These are phyloP conservation scores for Sarocladium kiliense DNA, from an alignment of 2,329 filamentous ascomycete genomes.

Conservation along the genomic window DNA sequence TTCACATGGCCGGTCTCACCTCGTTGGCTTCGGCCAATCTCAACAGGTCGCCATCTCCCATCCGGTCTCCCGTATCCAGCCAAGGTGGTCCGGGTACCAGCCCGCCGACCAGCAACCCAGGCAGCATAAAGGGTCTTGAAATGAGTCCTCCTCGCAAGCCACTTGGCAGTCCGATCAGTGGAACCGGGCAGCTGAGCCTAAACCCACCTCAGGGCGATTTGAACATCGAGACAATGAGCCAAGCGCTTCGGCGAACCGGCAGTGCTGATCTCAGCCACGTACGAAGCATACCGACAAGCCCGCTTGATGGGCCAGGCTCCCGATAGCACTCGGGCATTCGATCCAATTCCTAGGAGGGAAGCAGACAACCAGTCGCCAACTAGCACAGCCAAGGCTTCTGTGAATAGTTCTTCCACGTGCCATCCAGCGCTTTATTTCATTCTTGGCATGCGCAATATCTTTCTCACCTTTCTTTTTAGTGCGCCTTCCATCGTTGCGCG, in stretches of 20 bases:
- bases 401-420: background rate
- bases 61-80: constrained; percentile 73
- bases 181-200: constrained; percentile 40
- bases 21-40: constrained; percentile 46
- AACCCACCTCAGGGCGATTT: constrained; percentile 52
- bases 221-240: constrained; percentile 89
- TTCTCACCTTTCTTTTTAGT: background rate
- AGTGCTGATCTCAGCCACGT: constrained; percentile 68
- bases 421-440: background rate
- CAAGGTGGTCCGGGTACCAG: constrained; percentile 62
- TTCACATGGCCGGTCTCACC: constrained; percentile 64
- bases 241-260: constrained; percentile 78
- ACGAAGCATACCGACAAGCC: constrained; percentile 54
- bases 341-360: background rate
- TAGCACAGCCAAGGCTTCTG: no score
- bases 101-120: constrained; percentile 70
- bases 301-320: constrained; percentile 37
- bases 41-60: constrained; percentile 73
- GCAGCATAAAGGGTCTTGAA: constrained; percentile 70
- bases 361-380: no score
- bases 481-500: no score
- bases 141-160: constrained; percentile 57
- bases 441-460: background rate
- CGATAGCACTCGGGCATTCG: constrained; percentile 16
- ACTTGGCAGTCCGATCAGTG: constrained; percentile 58